These are phyloP conservation scores for Corymbia citriodora DNA, from an alignment of 441 rosid genomes.

Conservation along the genomic window DNA sequence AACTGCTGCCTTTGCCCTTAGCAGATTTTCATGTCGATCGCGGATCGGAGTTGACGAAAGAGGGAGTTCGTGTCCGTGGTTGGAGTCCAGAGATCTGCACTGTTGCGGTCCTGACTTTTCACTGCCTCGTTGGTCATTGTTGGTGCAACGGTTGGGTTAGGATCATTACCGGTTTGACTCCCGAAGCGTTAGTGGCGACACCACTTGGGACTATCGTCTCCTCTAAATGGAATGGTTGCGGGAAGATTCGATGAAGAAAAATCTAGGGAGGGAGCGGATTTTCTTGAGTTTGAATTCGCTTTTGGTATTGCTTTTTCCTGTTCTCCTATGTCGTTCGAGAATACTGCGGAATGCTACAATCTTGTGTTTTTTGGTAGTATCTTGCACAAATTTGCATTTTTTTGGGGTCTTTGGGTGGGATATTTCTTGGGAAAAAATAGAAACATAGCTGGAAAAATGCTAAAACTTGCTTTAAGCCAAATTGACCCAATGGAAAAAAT, in stretches of 20 bases:
- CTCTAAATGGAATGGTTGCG: background rate
- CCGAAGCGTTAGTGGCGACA: background rate
- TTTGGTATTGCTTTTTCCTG: background rate
- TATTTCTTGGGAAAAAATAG: background rate
- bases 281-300: background rate
- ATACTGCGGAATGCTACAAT: background rate
- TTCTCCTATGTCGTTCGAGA: background rate
- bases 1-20: background rate
- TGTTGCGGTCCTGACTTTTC: background rate
- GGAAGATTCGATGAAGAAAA: background rate
- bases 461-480: fast-evolving
- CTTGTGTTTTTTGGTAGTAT: background rate
- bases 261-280: background rate
- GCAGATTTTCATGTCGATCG: background rate
- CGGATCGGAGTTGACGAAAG: background rate
- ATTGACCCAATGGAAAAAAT: background rate
- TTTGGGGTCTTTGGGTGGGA: background rate
- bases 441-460: background rate
- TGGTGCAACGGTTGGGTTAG: background rate
- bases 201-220: background rate
- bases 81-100: background rate
- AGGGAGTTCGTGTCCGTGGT: background rate
- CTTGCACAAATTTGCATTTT: background rate
- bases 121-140: background rate
- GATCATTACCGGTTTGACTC: background rate